Conservation (phyloP, 768 basidiomycete genomes). For the Auriscalpium microsporum region DNA sequence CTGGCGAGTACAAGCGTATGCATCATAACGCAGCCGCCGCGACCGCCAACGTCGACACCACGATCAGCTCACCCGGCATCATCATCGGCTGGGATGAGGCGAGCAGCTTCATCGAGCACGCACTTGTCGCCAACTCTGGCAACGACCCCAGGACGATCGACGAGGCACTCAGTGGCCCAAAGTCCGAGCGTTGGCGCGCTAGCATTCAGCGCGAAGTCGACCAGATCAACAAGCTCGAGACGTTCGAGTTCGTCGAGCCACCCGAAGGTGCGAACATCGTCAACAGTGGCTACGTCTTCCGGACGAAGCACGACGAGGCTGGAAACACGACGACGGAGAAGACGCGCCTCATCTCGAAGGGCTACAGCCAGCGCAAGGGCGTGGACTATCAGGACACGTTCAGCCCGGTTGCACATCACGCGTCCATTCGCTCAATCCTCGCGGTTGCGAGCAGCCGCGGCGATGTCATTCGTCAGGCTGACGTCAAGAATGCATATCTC, state of each 20-base stretch:
- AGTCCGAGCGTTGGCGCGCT: slow-evolving; percentile 9
- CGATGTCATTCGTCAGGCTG: slow-evolving; percentile 30
- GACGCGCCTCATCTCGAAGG: too few relatives aligned
- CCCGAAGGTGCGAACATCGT: slow-evolving; percentile 21
- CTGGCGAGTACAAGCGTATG: too few relatives aligned
- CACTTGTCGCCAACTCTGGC: too few relatives aligned
- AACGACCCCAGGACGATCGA: slow-evolving; percentile 10
- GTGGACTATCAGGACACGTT: too few relatives aligned
- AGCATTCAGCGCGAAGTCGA: slow-evolving; percentile 8
- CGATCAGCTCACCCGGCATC: too few relatives aligned
- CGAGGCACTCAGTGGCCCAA: slow-evolving; percentile 21
- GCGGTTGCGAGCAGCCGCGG: slow-evolving; percentile 27
- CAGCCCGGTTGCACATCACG: too few relatives aligned
- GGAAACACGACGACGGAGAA: too few relatives aligned
- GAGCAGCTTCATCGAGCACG: too few relatives aligned
- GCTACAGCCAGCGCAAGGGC: too few relatives aligned
- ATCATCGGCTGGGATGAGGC: too few relatives aligned
- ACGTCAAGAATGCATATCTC: slow-evolving; percentile 35
- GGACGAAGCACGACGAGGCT: slow-evolving; percentile 22
- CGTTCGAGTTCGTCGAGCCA: slow-evolving; percentile 11
- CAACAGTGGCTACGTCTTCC: slow-evolving; percentile 26
- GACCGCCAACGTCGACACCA: too few relatives aligned
- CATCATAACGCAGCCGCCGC: too few relatives aligned
- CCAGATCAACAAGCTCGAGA: slow-evolving; percentile 6
- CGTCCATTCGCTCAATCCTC: slow-evolving; percentile 15